Base-by-base conservation (phyloP, 805 yeast species). In the Wilhelminamyces savonicus region DNA sequence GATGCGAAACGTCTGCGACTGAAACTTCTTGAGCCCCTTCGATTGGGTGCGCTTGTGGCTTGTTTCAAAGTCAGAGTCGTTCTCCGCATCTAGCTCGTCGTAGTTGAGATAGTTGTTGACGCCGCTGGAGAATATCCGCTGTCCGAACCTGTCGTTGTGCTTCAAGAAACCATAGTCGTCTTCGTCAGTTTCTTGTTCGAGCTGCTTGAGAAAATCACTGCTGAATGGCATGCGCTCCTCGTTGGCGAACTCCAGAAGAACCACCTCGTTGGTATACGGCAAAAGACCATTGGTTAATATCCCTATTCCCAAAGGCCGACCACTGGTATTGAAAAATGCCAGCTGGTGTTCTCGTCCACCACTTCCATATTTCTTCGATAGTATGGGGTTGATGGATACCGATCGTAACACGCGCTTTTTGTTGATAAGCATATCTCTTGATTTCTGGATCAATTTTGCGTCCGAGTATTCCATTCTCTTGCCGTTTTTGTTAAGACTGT, bases 381-480 rank as follows among this genome's bases (percentile, higher is more conserved):
- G 27, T 20, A 33, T 43, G 6, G 56, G 55, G 28, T 51, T 52
- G 27, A 52, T 48, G 3, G 56, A 50, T 7, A 63, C 70, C 9
- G 61, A 52, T 26, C 71, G 44, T 30, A 65, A 51, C 5, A 65
- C 67, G 16, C 69, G 43, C 33, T 64, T 65, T 43, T 62, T 62
- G 36, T 62, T 56, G 22, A 63, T 61, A 26, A 74, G 48, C 41
- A 62, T 58, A 35, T 66, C 65, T 37, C 60, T 60, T 16, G 76
- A 74, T 36, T 53, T 62, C 39, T 63, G 62, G 16, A 73, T 73
- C 39, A 73, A 61, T 33, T 68, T 61, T 27, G 71, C 73, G 49
- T 73, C 79, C 2, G 75, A 70, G 43, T 72, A 71, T 42, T 71
- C 76, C 8, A 58, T 51, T 19, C 34, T 28, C 37, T 44, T 31